Evolutionary conservation across 176 grass and related monocot genomes (phyloP).

Genomic region (Carex parvula): DNA sequence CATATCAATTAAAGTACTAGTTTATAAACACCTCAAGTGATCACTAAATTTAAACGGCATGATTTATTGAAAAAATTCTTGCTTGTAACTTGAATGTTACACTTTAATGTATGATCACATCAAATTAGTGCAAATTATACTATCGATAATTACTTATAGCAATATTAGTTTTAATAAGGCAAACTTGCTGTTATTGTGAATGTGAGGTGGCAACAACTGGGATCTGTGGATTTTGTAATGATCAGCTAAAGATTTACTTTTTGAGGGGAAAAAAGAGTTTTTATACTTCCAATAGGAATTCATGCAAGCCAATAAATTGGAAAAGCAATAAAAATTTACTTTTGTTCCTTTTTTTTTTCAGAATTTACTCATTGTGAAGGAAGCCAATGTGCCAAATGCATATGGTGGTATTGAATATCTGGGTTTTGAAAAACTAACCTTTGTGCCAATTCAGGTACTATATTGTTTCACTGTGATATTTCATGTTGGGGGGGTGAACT

Average conservation of each 20-base stretch:
- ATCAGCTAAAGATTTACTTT: background rate
- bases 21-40: background rate
- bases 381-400: constrained; percentile 65
- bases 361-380: constrained; percentile 87
- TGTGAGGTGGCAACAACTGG: background rate
- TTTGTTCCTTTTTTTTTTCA: constrained; percentile 35
- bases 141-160: background rate
- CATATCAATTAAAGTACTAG: background rate
- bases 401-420: constrained; percentile 77
- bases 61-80: background rate
- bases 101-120: background rate
- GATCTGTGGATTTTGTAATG: background rate
- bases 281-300: background rate
- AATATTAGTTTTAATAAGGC: background rate
- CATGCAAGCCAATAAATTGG: constrained; percentile 6
- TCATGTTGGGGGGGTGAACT: too few species aligned
- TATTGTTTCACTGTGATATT: background rate
- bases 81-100: background rate
- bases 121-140: background rate
- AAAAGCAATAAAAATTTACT: constrained; percentile 5
- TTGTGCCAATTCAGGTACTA: constrained; percentile 95
- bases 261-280: background rate
- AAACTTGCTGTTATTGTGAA: background rate
- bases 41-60: background rate
- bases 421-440: constrained; percentile 93